Evolutionary conservation across 2,329 filamentous ascomycete genomes (phyloP).

Genomic region (Mycocentrospora acerina): DNA sequence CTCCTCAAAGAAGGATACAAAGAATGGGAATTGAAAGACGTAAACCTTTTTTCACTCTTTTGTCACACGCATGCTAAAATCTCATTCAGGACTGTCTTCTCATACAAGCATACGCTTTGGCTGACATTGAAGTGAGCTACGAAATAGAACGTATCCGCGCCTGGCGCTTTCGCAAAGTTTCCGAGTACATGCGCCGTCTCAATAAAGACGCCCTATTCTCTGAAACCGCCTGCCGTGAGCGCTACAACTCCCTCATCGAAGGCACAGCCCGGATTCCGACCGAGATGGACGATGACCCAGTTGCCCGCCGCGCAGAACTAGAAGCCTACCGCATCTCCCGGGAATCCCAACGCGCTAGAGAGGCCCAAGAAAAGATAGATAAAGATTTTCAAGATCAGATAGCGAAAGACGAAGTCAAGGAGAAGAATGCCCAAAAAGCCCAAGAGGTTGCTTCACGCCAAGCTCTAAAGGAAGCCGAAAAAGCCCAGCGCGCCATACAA

Average conservation of each 20-base stretch:
- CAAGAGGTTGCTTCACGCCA: constrained; percentile 22
- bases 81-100: constrained; percentile 48
- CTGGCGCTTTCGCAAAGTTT: constrained; percentile 49
- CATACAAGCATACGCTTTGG: constrained; percentile 41
- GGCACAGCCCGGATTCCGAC: constrained; percentile 50
- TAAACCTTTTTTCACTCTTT: constrained; percentile 24
- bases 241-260: constrained; percentile 43
- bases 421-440: constrained; percentile 24
- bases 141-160: constrained; percentile 44
- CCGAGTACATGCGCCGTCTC: constrained; percentile 45
- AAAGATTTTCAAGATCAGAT: constrained; percentile 13
- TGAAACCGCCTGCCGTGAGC: constrained; percentile 48
- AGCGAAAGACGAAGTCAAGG: constrained; percentile 19
- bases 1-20: constrained; percentile 49
- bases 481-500: constrained; percentile 21
- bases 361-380: constrained; percentile 19
- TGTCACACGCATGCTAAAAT: constrained; percentile 2
- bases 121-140: constrained; percentile 47
- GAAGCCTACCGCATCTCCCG: constrained; percentile 19
- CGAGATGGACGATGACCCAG: constrained; percentile 46
- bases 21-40: constrained; percentile 54
- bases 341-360: constrained; percentile 19
- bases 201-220: constrained; percentile 47
- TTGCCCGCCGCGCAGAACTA: constrained; percentile 37
- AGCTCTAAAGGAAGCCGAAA: constrained; percentile 14